Evolutionary conservation across 192 early-diverging fungal genomes (phyloP), one percentile per base, ranked within the genome.

Genomic region (Coemansia sp.): DNA sequence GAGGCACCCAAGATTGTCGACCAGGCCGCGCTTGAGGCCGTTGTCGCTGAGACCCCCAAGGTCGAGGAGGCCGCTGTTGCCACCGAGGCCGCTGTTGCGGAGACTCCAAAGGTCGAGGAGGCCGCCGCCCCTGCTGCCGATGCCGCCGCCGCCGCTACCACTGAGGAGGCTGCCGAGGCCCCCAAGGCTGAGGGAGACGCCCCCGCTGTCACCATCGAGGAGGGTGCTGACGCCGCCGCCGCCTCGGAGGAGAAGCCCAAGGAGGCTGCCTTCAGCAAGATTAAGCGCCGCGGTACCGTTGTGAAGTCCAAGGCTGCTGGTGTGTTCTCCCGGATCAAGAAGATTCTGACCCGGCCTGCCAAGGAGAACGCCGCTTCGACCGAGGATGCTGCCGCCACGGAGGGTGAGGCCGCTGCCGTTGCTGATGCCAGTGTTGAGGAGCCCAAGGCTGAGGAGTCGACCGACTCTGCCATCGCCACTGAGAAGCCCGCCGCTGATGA

Each of bases 281-380:
- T 83, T 50, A 83, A 83, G 81, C 81, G 81, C 64, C 72, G 76
- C 76, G 70, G 68, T 49, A 83, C 81, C 31, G 70, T 81, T 33
- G 71, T 81, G 24, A 70, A 63, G 72, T 70, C 55, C 75, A 83
- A 77, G 75, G 76, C 74, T 34, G 73, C 75, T 22, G 75, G 75
- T 55, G 67, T 83, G 18, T 64, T 83, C 71, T 78, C 75, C 52
- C 60, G 70, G 67, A 70, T 83, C 69, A 83, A 72, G 73, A 71
- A 71, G 66, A 53, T 75, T 52, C 73, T 83, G 34, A 60, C 81
- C 31, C 74, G 66, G 62, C 64, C 72, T 36, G 65, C 78, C 69
- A 74, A 80, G 78, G 78, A 70, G 52, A 40, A 46, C 20, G 40
- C 67, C 27, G 68, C 47, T 20, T 33, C 65, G 68, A n/a, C 64